These are phyloP conservation scores for Solanum peruvianum DNA, from an alignment of 257 asterid species.

Conservation along the genomic window DNA sequence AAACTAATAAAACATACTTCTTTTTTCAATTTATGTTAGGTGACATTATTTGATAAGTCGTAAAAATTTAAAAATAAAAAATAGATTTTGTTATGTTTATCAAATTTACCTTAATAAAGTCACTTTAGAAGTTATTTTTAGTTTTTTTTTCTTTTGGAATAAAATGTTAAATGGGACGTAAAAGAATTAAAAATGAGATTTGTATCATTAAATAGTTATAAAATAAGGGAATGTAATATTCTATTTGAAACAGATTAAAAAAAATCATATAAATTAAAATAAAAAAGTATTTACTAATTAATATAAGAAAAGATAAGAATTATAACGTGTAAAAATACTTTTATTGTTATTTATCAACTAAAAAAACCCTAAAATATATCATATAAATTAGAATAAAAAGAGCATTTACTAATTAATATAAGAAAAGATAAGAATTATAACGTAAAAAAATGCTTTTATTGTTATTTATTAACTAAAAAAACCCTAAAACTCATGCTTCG, in stretches of 20 bases:
- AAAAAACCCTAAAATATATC: no score
- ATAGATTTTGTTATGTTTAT: neutral
- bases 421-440: neutral
- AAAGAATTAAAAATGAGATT: neutral
- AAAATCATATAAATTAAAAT: neutral
- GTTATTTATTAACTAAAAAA: no score
- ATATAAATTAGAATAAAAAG: neutral
- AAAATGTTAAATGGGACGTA: neutral
- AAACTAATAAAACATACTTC: neutral
- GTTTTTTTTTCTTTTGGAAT: neutral
- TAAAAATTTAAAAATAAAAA: neutral
- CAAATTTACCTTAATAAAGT: neutral
- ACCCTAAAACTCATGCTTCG: neutral
- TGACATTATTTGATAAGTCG: fast-evolving
- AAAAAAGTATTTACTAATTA: neutral
- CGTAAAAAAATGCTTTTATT: no score
- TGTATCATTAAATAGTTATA: neutral
- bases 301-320: no score
- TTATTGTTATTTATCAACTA: no score
- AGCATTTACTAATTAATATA: no score
- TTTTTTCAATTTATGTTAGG: neutral
- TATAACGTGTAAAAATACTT: no score
- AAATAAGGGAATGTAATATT: neutral
- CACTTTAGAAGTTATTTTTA: neutral
- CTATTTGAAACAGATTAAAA: neutral